Percentiles rank a stretch among this genome's conserved stretches.
These are phyloP conservation scores for Rugosomyces carneus DNA, from an alignment of 1,284 basidiomycete genomes.

Conservation along the genomic window DNA sequence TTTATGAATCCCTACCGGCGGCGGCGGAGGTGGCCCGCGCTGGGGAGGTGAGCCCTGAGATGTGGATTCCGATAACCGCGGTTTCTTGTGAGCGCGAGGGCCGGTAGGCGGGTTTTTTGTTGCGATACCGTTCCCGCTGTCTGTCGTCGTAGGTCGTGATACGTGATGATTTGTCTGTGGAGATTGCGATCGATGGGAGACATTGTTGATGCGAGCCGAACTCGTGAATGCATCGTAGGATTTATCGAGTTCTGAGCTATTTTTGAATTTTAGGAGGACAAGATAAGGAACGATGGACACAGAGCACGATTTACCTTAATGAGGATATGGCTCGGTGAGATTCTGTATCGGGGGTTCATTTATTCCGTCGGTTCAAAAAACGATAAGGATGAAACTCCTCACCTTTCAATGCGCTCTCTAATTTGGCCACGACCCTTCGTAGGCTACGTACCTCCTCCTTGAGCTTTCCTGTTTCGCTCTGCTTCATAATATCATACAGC, in stretches of 20 bases:
- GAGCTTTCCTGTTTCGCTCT: constrained; percentile 63
- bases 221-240: constrained; percentile 55
- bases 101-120: constrained; percentile 65
- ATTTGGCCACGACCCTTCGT: constrained; percentile 54
- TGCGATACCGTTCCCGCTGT: constrained; percentile 26
- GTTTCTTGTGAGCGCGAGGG: constrained; percentile 72
- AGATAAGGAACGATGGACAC: constrained; percentile 13
- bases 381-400: constrained; percentile 15
- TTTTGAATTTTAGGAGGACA: not conserved
- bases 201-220: constrained; percentile 33
- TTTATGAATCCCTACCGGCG: constrained; percentile 18
- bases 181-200: constrained; percentile 32
- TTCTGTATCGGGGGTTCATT: constrained; percentile 36
- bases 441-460: constrained; percentile 74
- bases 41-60: constrained; percentile 37
- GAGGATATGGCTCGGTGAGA: constrained; percentile 65
- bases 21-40: constrained; percentile 6
- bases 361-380: constrained; percentile 8
- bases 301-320: constrained; percentile 50
- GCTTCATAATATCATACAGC: constrained; percentile 63
- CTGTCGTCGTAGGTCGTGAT: constrained; percentile 15
- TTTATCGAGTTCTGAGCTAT: constrained; percentile 63
- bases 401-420: constrained; percentile 74
- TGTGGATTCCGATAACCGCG: constrained; percentile 50
- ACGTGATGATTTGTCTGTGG: constrained; percentile 33